Conservation (phyloP, 441 rosid species). For the Raphanus hybrid region DNA sequence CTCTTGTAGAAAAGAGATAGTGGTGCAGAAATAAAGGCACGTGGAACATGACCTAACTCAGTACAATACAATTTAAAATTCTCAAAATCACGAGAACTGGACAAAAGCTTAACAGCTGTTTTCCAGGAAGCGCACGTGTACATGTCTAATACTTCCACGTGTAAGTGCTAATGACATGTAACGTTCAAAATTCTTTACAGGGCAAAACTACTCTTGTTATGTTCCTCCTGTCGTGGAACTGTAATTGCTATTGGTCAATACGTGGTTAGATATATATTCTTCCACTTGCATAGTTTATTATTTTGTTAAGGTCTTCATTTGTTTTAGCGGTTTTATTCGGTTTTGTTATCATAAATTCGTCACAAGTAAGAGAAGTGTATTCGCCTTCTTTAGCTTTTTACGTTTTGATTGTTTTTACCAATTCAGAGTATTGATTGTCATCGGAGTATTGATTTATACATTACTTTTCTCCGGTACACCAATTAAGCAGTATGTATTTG, state of each 20-base stretch:
- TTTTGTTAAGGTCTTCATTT: neutral
- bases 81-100: neutral
- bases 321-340: neutral
- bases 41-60: slow-evolving; percentile 2
- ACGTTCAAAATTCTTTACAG: slow-evolving; percentile 18
- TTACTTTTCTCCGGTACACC: neutral
- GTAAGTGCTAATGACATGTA: neutral
- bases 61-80: neutral
- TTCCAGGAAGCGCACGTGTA: slow-evolving; percentile 30
- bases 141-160: neutral
- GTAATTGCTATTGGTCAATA: neutral
- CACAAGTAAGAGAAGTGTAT: neutral
- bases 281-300: neutral
- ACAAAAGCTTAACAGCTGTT: slow-evolving; percentile 34
- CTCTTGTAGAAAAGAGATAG: slow-evolving; percentile 7
- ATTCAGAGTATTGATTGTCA: neutral
- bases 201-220: slow-evolving; percentile 30
- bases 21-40: neutral
- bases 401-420: neutral
- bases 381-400: neutral
- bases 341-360: neutral
- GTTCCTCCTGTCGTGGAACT: neutral
- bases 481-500: neutral
- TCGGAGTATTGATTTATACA: neutral
- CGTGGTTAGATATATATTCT: neutral